Evolutionary conservation across 768 basidiomycete genomes (phyloP).

Genomic region (Suillus occidentalis): DNA sequence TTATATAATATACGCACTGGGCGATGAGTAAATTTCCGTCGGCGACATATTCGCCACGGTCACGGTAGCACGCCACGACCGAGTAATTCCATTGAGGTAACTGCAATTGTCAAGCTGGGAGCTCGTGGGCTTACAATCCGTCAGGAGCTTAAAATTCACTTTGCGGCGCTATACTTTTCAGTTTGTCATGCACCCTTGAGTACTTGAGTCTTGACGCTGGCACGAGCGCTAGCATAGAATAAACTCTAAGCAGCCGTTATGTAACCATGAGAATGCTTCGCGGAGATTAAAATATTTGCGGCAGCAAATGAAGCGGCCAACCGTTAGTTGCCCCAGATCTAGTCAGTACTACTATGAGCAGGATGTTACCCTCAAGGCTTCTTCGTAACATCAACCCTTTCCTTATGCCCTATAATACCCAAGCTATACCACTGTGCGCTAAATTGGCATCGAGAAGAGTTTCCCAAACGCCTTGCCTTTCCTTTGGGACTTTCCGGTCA

Average conservation of each 20-base stretch:
- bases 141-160: not conserved
- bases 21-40: not conserved
- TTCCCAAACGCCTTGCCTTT: conserved; percentile 14
- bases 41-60: not conserved
- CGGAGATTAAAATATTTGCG: not conserved
- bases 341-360: not conserved
- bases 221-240: not conserved
- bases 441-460: not conserved
- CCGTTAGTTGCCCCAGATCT: not conserved
- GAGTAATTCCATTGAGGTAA: not conserved
- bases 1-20: not conserved
- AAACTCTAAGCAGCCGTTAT: not conserved
- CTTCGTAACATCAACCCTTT: not conserved
- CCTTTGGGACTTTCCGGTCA: conserved; percentile 28
- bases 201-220: too few relatives aligned
- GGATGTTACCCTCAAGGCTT: not conserved
- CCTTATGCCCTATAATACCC: not conserved
- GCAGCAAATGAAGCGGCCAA: not conserved
- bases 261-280: not conserved
- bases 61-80: not conserved
- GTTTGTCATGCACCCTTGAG: not conserved
- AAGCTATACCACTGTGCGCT: not conserved
- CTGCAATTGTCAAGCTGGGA: not conserved
- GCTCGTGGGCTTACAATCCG: not conserved
- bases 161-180: not conserved